phyloP scores from a whole-genome alignment of 2,329 filamentous ascomycete species.

The Colletotrichum higginsianum region DNA sequence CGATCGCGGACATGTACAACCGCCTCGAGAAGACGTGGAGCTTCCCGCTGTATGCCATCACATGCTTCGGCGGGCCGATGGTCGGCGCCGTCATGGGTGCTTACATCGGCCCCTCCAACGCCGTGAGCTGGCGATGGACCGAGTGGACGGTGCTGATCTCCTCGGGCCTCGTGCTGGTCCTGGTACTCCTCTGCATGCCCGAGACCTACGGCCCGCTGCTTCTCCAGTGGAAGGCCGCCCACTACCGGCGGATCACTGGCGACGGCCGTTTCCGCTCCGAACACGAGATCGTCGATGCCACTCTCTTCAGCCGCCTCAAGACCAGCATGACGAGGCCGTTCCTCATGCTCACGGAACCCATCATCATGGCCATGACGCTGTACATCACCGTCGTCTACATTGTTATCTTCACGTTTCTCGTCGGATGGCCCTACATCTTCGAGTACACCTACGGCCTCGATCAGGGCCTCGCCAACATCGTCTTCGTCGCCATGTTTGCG shows the following conservation, averaged over 20 bases:
- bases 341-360: conserved; percentile 55
- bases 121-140: conserved; percentile 71
- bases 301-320: conserved; percentile 67
- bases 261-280: conserved; percentile 74
- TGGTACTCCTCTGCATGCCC: conserved; percentile 73
- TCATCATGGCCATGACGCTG: conserved; percentile 60
- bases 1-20: conserved; percentile 58
- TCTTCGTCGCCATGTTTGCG: conserved; percentile 61
- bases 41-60: conserved; percentile 63
- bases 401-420: conserved; percentile 67
- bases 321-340: conserved; percentile 61
- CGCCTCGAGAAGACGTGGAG: conserved; percentile 53
- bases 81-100: conserved; percentile 65
- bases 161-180: conserved; percentile 68
- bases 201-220: conserved; percentile 75
- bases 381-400: conserved; percentile 69
- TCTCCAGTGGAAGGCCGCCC: conserved; percentile 72
- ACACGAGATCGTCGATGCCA: conserved; percentile 68
- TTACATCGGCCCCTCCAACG: conserved; percentile 74
- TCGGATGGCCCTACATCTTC: conserved; percentile 67
- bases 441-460: conserved; percentile 57
- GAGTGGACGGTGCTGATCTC: conserved; percentile 78
- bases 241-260: conserved; percentile 72
- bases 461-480: conserved; percentile 58
- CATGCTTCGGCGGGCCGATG: conserved; percentile 58